Base-by-base conservation (phyloP, 805 yeast genomes). In the Ogataea methanolica region DNA sequence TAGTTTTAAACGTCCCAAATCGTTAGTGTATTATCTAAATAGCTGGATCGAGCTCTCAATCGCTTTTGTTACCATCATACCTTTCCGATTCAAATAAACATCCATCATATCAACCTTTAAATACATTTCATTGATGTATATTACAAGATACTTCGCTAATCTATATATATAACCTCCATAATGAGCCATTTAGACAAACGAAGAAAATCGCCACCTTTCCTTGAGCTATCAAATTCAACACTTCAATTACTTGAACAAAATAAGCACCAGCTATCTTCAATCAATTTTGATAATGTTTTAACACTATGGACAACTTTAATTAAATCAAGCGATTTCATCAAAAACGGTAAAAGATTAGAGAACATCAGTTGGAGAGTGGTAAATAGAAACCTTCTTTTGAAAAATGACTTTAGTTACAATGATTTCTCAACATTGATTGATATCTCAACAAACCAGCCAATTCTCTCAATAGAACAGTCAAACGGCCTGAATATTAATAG, bases 261-360 rank as follows among this genome's bases (percentile, higher is more conserved):
- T 21, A 45, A 45, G 31, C 45, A 42, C 39, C 54, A 54, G 19
- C 43, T 48, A 4, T 45, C 58, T 3, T 61, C 62, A 3, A 54
- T 69, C 12, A 71, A 71, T 38, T 58, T 72, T 36, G 73, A 70
- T 45, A 69, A 68, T 43, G 69, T 72, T 3, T 53, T 72, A 29
- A 65, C 71, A 3, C 65, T 72, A 22, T 71, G 75, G 73, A 68
- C 74, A 9, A 72, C 74, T 2, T 43, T 67, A 14, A 62, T 62
- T 11, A 66, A 67, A 45, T 60, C 67, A 1, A 57, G 66, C 22
- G 63, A 60, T 39, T 58, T 59, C 41, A 59, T 67, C 16, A 52
- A 52, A 35, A 63, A 67, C 44, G 71, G 71, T 26, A 59, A 58
- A 41, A 49, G 72, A 42, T 51, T 68, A 16, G 71, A 66, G 46